Conservation (phyloP, 139 green algal genomes). For the Chlorella ohadii region DNA sequence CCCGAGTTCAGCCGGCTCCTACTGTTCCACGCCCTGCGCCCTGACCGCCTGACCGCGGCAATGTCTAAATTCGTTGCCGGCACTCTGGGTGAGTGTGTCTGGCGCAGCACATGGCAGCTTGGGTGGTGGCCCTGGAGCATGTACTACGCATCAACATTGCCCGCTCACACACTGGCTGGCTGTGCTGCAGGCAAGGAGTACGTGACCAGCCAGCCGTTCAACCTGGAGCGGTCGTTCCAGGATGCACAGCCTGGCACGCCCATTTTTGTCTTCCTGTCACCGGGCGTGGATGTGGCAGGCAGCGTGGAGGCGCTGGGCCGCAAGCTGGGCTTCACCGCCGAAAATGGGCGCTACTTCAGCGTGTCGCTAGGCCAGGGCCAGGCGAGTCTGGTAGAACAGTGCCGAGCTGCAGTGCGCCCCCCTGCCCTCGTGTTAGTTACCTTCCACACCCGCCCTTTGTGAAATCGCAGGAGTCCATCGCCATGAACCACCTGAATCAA, state of each 20-base stretch:
- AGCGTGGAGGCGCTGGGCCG: constrained; percentile 82
- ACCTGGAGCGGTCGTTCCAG: constrained; percentile 80
- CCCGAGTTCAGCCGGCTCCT: constrained; percentile 86
- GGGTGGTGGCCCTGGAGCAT: too few species aligned
- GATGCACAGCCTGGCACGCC: constrained; percentile 74
- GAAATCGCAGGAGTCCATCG: constrained; percentile 80
- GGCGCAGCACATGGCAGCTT: too few species aligned
- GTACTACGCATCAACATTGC: too few species aligned
- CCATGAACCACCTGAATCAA: constrained; percentile 83
- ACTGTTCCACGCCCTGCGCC: constrained; percentile 83
- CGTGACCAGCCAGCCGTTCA: constrained; percentile 71
- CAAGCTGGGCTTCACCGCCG: constrained; percentile 79
- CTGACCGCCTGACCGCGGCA: constrained; percentile 87
- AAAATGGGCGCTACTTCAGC: constrained; percentile 77
- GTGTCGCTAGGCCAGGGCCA: constrained; percentile 89
- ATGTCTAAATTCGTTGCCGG: constrained; percentile 84
- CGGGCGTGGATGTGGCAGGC: constrained; percentile 83
- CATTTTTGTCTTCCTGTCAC: constrained; percentile 93
- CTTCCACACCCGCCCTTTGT: background rate
- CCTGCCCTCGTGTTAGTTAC: background rate
- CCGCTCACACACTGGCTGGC: too few species aligned
- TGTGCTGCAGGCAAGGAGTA: constrained; percentile 52
- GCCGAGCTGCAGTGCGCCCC: too few species aligned
- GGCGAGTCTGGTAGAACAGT: background rate
- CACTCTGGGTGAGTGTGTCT: constrained; percentile 65